These are phyloP conservation scores for Taphrina communis DNA, from an alignment of 1,139 yeast genomes.

Conservation along the genomic window DNA sequence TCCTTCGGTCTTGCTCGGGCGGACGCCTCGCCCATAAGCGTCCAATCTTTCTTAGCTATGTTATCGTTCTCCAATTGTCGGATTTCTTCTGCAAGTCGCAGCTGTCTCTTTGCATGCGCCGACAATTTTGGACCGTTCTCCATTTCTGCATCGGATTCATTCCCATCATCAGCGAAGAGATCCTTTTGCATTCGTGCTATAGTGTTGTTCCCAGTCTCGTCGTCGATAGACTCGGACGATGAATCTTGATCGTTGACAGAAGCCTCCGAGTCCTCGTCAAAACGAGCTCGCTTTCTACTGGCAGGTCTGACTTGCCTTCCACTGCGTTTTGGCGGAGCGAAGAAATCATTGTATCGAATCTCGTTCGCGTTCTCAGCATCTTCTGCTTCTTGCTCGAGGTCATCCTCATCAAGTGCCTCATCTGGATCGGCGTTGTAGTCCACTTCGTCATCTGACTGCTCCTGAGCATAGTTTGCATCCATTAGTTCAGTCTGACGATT, in stretches of 20 bases:
- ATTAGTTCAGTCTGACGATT: conserved; percentile 74
- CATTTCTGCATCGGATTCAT: conserved; percentile 49
- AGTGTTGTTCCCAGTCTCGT: conserved; percentile 59
- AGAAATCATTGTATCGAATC: conserved; percentile 54
- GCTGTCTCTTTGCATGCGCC: conserved; percentile 74
- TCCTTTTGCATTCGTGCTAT: conserved; percentile 64
- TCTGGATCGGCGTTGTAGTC: conserved; percentile 43
- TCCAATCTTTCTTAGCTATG: conserved; percentile 90
- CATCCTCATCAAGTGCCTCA: conserved; percentile 44
- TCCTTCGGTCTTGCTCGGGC: conserved; percentile 83
- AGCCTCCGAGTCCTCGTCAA: conserved; percentile 48
- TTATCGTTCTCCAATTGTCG: conserved; percentile 81
- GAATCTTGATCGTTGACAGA: conserved; percentile 54
- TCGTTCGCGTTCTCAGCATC: conserved; percentile 49
- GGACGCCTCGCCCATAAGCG: conserved; percentile 88
- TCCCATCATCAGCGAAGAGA: conserved; percentile 60
- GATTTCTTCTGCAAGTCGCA: conserved; percentile 75
- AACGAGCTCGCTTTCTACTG: conserved; percentile 42
- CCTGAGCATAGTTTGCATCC: conserved; percentile 37
- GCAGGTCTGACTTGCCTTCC: conserved; percentile 27
- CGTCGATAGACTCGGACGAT: conserved; percentile 52
- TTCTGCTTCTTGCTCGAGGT: conserved; percentile 45
- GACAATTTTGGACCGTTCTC: conserved; percentile 49
- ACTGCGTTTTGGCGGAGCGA: conserved; percentile 51
- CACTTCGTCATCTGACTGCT: conserved; percentile 41